Conservation (phyloP, 352 stramenopile species). For the Globisporangium echinulatum region DNA sequence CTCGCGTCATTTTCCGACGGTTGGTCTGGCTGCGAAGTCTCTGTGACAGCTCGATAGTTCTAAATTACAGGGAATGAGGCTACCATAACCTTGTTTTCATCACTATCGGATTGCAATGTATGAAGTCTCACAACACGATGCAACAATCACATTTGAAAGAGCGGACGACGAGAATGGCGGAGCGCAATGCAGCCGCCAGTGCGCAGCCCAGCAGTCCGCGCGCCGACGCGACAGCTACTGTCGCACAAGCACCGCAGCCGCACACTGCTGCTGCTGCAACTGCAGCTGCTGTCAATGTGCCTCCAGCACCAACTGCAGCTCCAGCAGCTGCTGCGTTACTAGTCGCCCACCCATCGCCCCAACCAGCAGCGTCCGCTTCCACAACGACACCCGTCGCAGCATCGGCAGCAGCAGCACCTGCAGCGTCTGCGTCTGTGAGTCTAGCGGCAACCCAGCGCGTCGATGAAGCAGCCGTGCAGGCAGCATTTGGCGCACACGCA, state of each 20-base stretch:
- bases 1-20: no score
- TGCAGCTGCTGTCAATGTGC: neutral
- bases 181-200: no score
- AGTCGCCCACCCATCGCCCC: neutral
- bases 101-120: no score
- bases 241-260: neutral
- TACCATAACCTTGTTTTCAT: no score
- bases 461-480: conserved; percentile 1
- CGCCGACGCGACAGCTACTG: neutral
- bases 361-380: neutral
- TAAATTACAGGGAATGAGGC: no score
- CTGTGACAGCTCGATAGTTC: no score
- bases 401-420: neutral
- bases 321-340: neutral
- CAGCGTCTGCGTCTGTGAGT: neutral
- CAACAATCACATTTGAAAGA: no score
- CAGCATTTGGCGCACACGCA: conserved; percentile 3
- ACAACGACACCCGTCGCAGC: neutral
- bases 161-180: no score
- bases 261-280: neutral
- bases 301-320: no score
- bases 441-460: neutral
- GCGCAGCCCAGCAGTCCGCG: conserved; percentile 7
- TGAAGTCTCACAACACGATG: no score
- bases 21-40: no score